A percentile compares a stretch with the other conserved stretches of the same genome.
These are phyloP conservation scores for Erodium maritimum DNA, from an alignment of 345 rosid genomes.

Conservation along the genomic window DNA sequence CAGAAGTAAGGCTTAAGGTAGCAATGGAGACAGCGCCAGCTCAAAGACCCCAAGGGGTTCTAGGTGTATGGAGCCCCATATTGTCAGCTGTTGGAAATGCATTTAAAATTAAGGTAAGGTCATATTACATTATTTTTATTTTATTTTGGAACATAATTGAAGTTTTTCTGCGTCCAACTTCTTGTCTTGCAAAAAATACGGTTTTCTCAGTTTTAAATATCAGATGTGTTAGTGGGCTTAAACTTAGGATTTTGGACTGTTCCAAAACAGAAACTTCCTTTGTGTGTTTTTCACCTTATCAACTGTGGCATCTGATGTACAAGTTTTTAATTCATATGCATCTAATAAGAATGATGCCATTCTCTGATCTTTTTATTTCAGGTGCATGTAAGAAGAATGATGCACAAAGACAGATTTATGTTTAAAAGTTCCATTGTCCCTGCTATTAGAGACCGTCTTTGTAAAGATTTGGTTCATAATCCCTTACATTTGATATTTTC, in stretches of 20 bases:
- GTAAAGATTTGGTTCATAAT: conserved; percentile 95
- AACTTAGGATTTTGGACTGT: not conserved
- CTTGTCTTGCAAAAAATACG: not conserved
- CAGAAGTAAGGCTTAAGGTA: conserved; percentile 81
- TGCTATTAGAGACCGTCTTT: conserved; percentile 73
- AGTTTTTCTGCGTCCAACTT: not conserved
- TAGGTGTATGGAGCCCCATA: conserved; percentile 98
- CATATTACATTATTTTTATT: not conserved
- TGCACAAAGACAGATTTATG: conserved; percentile 83
- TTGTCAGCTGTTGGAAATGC: conserved; percentile 97
- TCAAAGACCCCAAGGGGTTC: conserved; percentile 85
- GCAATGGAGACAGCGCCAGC: conserved; percentile 81
- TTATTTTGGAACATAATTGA: too few species aligned
- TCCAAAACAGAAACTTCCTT: too few species aligned
- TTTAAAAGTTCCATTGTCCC: conserved; percentile 81
- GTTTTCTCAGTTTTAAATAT: not conserved
- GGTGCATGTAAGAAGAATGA: conserved; percentile 94
- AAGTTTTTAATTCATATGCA: not conserved
- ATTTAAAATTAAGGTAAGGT: conserved; percentile 78
- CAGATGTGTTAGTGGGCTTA: too few species aligned
- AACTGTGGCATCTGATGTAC: too few species aligned
- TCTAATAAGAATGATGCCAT: not conserved
- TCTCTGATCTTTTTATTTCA: conserved; percentile 19
- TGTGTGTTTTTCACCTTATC: too few species aligned
- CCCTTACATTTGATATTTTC: conserved; percentile 89